Conservation (phyloP, 305 asterid species). For the Fraxinus ornus region DNA sequence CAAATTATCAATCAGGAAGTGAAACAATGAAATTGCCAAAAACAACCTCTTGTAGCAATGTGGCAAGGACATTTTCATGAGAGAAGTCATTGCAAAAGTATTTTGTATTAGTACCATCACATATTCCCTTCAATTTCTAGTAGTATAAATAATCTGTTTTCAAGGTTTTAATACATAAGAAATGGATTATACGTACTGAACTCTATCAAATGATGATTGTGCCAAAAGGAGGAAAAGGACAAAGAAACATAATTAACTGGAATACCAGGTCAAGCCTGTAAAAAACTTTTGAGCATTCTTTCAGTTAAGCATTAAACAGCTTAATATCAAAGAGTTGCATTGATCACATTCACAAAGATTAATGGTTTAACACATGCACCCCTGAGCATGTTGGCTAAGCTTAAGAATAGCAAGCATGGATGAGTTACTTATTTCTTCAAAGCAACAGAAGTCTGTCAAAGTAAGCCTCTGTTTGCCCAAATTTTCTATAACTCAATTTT, state of each 20-base stretch:
- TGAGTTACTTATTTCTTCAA: background rate
- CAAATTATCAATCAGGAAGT: background rate
- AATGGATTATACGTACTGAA: background rate
- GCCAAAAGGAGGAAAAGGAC: background rate
- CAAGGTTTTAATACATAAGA: background rate
- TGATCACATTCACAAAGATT: background rate
- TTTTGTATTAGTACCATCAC: background rate
- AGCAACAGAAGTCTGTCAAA: background rate
- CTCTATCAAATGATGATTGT: background rate
- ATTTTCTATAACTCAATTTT: too few relatives aligned
- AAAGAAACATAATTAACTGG: background rate
- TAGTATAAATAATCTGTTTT: background rate
- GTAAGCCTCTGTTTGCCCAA: background rate
- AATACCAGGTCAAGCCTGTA: background rate
- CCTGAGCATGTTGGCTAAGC: background rate
- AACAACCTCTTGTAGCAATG: background rate
- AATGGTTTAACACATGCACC: background rate
- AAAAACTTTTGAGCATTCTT: background rate
- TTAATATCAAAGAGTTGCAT: background rate
- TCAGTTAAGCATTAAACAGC: background rate
- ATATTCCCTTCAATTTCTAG: conserved; percentile 12
- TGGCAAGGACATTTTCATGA: background rate
- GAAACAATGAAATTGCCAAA: background rate
- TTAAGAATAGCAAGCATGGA: background rate
- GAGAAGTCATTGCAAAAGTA: background rate